These are phyloP conservation scores for Naganishia kalamii DNA, from an alignment of 768 basidiomycete genomes.

Conservation along the genomic window DNA sequence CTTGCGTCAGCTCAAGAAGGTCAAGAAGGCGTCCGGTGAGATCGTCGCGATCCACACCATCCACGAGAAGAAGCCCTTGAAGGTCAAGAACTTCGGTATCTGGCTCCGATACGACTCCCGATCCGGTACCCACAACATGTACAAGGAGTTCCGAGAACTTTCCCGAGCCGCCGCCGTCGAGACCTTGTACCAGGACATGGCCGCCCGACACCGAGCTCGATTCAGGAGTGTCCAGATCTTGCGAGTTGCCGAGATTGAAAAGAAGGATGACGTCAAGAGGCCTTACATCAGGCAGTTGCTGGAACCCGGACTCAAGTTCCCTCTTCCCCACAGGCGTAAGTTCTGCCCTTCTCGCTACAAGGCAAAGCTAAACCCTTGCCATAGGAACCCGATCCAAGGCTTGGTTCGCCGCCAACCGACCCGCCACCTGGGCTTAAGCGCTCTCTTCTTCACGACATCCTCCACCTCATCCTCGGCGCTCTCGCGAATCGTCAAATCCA, in stretches of 20 bases:
- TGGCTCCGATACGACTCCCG: slow-evolving; percentile 99
- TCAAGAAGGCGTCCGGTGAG: slow-evolving; percentile 98
- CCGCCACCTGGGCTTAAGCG: slow-evolving; percentile 41
- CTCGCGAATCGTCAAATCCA: neutral
- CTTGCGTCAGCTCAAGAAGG: slow-evolving; percentile 94
- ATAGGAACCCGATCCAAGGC: slow-evolving; percentile 43
- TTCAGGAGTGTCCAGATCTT: slow-evolving; percentile 99
- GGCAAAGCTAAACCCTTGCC: neutral
- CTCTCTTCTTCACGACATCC: slow-evolving; percentile 9
- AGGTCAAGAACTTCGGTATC: slow-evolving; percentile 99
- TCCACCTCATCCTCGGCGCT: neutral
- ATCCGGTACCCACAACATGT: slow-evolving; percentile 92
- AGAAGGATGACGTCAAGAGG: slow-evolving; percentile 82
- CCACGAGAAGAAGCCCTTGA: slow-evolving; percentile 92
- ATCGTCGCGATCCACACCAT: slow-evolving; percentile 98
- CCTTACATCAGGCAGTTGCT: slow-evolving; percentile 98
- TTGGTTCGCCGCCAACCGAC: slow-evolving; percentile 47
- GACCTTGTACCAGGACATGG: slow-evolving; percentile 98
- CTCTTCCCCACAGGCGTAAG: slow-evolving; percentile 66
- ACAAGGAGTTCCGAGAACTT: slow-evolving; percentile 76
- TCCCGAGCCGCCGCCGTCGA: slow-evolving; percentile 90
- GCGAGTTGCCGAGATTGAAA: slow-evolving; percentile 92
- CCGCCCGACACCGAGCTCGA: slow-evolving; percentile 95
- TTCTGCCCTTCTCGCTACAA: neutral
- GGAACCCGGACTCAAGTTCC: slow-evolving; percentile 87